Evolutionary conservation across 2,329 filamentous ascomycete species (phyloP), one percentile per base, ranked within the genome.

Genomic region (Neonectria faginata): DNA sequence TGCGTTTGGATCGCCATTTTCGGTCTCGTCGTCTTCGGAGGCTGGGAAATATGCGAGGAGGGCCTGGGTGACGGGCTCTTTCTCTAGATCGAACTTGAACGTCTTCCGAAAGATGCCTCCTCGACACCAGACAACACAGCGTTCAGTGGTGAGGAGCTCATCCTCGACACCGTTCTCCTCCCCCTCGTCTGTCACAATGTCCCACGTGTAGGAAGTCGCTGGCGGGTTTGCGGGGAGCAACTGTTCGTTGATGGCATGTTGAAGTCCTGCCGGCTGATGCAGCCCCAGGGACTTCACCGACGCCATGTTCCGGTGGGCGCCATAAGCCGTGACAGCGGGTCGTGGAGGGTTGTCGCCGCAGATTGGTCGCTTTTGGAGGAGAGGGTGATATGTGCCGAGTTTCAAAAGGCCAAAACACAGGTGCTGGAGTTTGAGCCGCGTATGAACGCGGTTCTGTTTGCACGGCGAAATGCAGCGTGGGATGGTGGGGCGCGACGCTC

Each of bases 211-310:
- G 5, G 86, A 85, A 36, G 88, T 84, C 27, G 87, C 79, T 18
- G 87, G 80, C 3, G 92, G 87, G 66, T 96, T 86, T 50, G 85
- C 79, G 18, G 91, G 87, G 2, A 98, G 84, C 44, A 97, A 86
- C 62, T 89, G 87, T 79, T 98, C 94, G 71, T 90, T 86, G 71
- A 97, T 87, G 68, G 97, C 89, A 82, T 96, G 93, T 67, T 88
- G 89, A 68, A 98, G 85, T 69, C 91, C 94, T 66, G 92, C 88
- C 65, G 97, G 94, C 81, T 92, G 90, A 83, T 98, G 95, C 76
- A 97, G 85, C 79, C 96, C 96, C 75, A 97, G 87, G 69, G 95
- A 97, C 79, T 89, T 92, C 81, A 97, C 89, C 77, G 92, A 90
- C 72, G 95, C 95, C 97, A 99, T 99, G 57, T 71, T 74, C 72